Evolutionary conservation across 306 rosid genomes (phyloP).

Genomic region (Hippophae tibetana): DNA sequence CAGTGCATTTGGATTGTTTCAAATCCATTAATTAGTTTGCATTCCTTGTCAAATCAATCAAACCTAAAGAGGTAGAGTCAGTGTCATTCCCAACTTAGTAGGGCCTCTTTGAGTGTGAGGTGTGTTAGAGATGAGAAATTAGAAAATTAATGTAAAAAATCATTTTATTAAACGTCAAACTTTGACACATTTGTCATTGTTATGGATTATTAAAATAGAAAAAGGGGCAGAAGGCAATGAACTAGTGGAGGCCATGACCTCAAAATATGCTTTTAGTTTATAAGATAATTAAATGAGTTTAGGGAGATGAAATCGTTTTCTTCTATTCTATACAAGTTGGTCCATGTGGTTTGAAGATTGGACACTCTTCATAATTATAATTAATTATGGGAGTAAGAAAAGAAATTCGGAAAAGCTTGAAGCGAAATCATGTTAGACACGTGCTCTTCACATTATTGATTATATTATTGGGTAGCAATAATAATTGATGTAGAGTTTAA

Average conservation of each 20-base stretch:
- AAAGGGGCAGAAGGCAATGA: slow-evolving; percentile 18
- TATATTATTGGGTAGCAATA: slow-evolving; percentile 18
- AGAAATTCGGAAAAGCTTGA: slow-evolving; percentile 22
- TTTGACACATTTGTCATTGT: slow-evolving; percentile 30
- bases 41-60: too few species aligned
- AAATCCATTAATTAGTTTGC: too few species aligned
- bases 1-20: too few species aligned
- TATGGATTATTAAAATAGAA: slow-evolving; percentile 2
- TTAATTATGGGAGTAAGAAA: slow-evolving; percentile 15
- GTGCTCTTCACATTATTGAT: slow-evolving; percentile 44
- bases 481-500: too few species aligned
- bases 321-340: slow-evolving; percentile 42
- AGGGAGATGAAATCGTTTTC: slow-evolving; percentile 11
- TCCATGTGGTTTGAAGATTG: slow-evolving; percentile 59
- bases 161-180: slow-evolving; percentile 1
- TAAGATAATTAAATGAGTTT: slow-evolving; percentile 28
- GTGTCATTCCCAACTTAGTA: too few species aligned
- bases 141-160: too few species aligned
- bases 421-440: slow-evolving; percentile 38
- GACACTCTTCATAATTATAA: slow-evolving; percentile 25
- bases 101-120: too few species aligned
- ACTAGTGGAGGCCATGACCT: slow-evolving; percentile 24
- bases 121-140: too few species aligned
- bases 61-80: too few species aligned
- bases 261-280: slow-evolving; percentile 22